Percentiles rank a stretch among this genome's conserved stretches.
Conservation (phyloP, 352 stramenopile genomes). For the Phytophthora chlamydospora region DNA sequence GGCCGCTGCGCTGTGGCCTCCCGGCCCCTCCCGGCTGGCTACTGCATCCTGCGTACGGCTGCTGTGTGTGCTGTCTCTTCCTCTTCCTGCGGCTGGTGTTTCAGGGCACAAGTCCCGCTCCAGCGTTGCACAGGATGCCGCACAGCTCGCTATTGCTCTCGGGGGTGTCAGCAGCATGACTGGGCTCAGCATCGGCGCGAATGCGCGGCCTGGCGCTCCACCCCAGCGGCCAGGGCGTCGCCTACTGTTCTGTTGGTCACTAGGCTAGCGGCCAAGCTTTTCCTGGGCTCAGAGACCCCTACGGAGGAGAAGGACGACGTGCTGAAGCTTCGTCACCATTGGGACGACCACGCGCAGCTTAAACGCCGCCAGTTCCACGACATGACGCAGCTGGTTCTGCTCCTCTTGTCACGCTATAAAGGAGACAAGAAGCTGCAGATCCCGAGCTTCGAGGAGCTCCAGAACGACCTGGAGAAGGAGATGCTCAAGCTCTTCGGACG, state of each 20-base stretch:
- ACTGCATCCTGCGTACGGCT: conserved; percentile 40
- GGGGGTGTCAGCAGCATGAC: conserved; percentile 65
- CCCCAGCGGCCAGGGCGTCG: conserved; percentile 31
- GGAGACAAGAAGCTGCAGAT: conserved; percentile 18
- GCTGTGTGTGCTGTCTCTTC: conserved; percentile 41
- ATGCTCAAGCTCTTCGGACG: conserved; percentile 67
- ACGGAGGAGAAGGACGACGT: conserved; percentile 28
- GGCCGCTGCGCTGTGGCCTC: conserved; percentile 56
- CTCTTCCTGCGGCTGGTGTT: conserved; percentile 61
- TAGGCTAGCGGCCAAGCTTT: conserved; percentile 48
- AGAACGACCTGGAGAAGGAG: conserved; percentile 30
- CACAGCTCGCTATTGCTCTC: conserved; percentile 69
- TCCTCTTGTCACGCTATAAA: conserved; percentile 59
- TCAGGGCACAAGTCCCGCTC: conserved; percentile 28
- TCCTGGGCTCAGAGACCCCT: conserved; percentile 19
- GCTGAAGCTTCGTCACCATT: conserved; percentile 52
- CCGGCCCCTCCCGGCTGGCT: conserved; percentile 29
- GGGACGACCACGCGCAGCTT: conserved; percentile 41
- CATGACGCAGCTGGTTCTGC: conserved; percentile 67
- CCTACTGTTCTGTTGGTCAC: conserved; percentile 64
- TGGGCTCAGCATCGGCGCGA: conserved; percentile 61
- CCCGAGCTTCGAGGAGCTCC: conserved; percentile 35
- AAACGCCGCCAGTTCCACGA: conserved; percentile 53
- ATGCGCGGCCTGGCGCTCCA: conserved; percentile 51
- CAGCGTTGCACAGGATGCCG: conserved; percentile 64